These are phyloP conservation scores for Bipolaris sorokiniana DNA, from an alignment of 2,329 filamentous ascomycete genomes.

Conservation along the genomic window DNA sequence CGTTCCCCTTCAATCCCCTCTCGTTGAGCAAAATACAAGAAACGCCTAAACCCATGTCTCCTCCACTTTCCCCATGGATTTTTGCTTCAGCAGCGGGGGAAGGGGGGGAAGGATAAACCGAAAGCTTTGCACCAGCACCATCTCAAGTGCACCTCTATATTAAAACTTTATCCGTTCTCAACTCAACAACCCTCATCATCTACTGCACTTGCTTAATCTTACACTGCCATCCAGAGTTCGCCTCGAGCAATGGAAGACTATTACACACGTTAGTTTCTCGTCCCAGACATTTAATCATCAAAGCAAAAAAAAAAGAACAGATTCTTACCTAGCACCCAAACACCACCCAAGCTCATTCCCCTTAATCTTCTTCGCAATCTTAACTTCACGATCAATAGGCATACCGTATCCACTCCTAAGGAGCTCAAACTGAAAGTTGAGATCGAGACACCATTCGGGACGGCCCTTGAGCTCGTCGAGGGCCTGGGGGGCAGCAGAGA, in stretches of 20 bases:
- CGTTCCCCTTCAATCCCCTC: too few species aligned
- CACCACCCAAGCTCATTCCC: constrained; percentile 97
- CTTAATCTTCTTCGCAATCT: constrained; percentile 99
- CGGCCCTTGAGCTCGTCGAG: constrained; percentile 79
- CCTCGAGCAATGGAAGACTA: constrained; percentile 81
- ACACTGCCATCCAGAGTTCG: constrained; percentile 88
- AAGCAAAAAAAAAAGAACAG: neutral
- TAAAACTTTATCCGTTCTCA: too few species aligned
- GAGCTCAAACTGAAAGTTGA: constrained; percentile 95
- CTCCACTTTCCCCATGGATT: too few species aligned
- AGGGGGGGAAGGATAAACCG: too few species aligned
- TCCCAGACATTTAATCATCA: neutral
- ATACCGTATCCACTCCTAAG: constrained; percentile 97
- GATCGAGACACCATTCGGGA: constrained; percentile 90
- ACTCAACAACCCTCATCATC: neutral
- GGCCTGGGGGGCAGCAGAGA: constrained; percentile 76
- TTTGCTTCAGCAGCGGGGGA: too few species aligned
- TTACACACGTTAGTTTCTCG: constrained; percentile 45
- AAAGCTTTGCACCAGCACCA: too few species aligned
- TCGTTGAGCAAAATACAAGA: too few species aligned
- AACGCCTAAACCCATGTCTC: too few species aligned
- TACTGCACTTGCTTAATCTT: constrained; percentile 73
- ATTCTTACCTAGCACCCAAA: constrained; percentile 84
- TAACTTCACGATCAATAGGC: constrained; percentile 94
- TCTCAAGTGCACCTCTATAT: too few species aligned